A percentile compares a stretch with the other conserved stretches of the same genome.
These are phyloP conservation scores for Mortierella sp. DNA, from an alignment of 371 early-diverging fungal genomes.

Conservation along the genomic window DNA sequence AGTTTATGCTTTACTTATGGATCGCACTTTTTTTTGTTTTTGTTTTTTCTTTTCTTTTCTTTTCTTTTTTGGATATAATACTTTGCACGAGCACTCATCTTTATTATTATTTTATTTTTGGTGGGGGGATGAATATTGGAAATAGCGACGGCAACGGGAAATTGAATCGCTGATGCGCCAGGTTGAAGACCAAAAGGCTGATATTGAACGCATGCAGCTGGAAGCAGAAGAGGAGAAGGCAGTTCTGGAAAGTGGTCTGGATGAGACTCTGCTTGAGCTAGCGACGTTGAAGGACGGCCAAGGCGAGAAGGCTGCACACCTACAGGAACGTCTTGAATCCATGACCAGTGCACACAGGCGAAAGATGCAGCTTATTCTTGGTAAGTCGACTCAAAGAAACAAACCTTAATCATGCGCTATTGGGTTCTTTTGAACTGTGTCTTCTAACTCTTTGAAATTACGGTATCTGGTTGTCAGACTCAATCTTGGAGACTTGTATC, in stretches of 20 bases:
- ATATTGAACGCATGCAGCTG: constrained; percentile 63
- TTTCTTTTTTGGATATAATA: not conserved
- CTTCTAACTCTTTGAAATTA: too few species aligned
- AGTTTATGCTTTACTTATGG: too few species aligned
- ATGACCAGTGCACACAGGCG: constrained; percentile 69
- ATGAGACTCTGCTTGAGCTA: constrained; percentile 87
- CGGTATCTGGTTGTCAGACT: constrained; percentile 62
- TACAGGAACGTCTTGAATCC: constrained; percentile 69
- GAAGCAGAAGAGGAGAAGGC: constrained; percentile 61
- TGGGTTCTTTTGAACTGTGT: too few species aligned
- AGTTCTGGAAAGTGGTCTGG: constrained; percentile 89
- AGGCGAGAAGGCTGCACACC: constrained; percentile 26
- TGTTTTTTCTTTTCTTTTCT: not conserved
- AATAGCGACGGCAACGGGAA: constrained; percentile 42
- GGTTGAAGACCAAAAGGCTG: constrained; percentile 69
- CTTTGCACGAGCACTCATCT: too few species aligned
- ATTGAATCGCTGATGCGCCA: constrained; percentile 70
- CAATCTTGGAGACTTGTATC: constrained; percentile 83
- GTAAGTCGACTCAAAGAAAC: constrained; percentile 46
- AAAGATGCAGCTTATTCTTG: constrained; percentile 80
- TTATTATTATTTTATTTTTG: too few species aligned
- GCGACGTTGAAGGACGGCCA: constrained; percentile 36
- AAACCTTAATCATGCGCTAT: too few species aligned
- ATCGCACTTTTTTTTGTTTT: not conserved
- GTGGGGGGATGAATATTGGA: not conserved